Base-by-base conservation (phyloP, 441 rosid genomes). In the Metrosideros polymorpha region DNA sequence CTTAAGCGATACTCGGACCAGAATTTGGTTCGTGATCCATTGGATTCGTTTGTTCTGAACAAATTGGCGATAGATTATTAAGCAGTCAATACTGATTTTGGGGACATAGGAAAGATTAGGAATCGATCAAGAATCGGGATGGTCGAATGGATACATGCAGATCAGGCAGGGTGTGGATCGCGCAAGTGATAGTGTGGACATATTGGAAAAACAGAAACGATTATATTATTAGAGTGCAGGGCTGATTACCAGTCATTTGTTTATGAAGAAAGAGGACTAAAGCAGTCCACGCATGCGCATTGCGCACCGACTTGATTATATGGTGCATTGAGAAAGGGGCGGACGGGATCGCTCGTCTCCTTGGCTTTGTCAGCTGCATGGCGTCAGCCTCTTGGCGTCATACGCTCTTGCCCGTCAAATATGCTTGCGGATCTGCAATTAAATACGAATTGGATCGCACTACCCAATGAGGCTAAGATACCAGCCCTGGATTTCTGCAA, bases 391-490 rank as follows among this genome's bases (percentile, higher is more conserved):
- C 42, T 66, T 27, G 15, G 27, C 45, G 77, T 66, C 77, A 66
- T 35, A 2, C 77, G 5, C 4, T 35, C 27, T 19, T 12, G 77
- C 7, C 45, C 27, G 10, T 0, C 45, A 39, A 45, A 66, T 66
- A 9, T 19, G n/a, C 15, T 19, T 19, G 1, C 25, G 2, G 12
- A 9, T 63, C 43, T 8, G 43, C 43, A 32, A 63, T 32, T 63
- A 4, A 30, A 4, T 30, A 18, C 22, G 76, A 32, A 4, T 4
- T 5, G 4, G 0, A 10, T 2, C 14, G 9, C 14, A 10, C 9
- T 9, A 35, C 4, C 27, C 45, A 19, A 35, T 17, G 45, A 35
- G 0, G 77, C 45, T 1, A 18, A 66, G 14, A 32, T 32, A 61
- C 9, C 22, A 10, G 24, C 76, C 0, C 43, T 63, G 22, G 43